Evolutionary conservation across 2,329 filamentous ascomycete species (phyloP), one percentile per base, ranked within the genome.

Genomic region (Nothomitra cinnamomea): DNA sequence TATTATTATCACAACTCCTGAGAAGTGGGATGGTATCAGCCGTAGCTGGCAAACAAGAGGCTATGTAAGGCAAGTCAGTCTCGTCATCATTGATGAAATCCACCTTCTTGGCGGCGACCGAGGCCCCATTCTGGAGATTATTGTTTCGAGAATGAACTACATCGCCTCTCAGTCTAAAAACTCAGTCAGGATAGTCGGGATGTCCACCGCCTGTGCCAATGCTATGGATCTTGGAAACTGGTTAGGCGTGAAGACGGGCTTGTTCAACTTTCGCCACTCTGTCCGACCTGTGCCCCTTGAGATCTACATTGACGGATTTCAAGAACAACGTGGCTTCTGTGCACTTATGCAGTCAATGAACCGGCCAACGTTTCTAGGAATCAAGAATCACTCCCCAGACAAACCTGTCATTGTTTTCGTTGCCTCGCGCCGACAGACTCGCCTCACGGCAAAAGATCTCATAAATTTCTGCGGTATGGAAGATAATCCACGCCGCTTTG

Each of bases 321-420:
- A 92, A 0, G 87, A 96, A 63, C 84, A 92, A 60, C 79, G 90
- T 56, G 92, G 92, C 0, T 98, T 98, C 71, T 96, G 90, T 61
- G 88, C 92, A 0, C 69, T 98, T 59, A 98, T 98, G 92, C 90
- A 96, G 68, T 94, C 88, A 0, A 98, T 98, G 92, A 98, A 98
- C 63, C 78, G 92, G 5, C 92, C 92, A 1, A 95, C 92, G 0
- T 98, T 96, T 68, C 72, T 96, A 32, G 92, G 92, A 0, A 92
- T 98, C 67, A 95, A 98, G 67, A 87, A 83, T 10, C 94, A 98
- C 67, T 95, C 89, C 42, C 92, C 94, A 0, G 83, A 88, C 53
- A 96, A 98, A 67, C 92, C 92, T 0, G 92, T 96, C 7, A 98
- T 98, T 65, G 92, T 98, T 0, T 98, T 98, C 62, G 92, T 98